Base-by-base conservation (phyloP, 2,329 filamentous ascomycete genomes). In the Lecanicillium sp. region DNA sequence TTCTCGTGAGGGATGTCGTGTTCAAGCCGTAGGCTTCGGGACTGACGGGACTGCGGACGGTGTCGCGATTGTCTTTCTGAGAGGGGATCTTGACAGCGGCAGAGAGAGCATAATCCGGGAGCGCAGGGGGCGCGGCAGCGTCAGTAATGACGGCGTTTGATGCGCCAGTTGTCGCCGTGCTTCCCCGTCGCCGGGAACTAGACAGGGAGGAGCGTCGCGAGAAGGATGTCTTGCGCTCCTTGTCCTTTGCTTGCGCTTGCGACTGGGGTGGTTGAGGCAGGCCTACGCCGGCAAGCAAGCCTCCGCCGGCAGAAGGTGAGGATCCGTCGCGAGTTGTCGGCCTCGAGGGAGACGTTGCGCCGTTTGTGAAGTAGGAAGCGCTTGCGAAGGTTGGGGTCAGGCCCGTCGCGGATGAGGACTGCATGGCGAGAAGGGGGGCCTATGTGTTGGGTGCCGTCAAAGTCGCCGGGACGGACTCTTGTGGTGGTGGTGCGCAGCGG, bases 121-220 rank as follows among this genome's bases (percentile, higher is more conserved):
- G 61, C 5, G 71, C 68, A n/a, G 72, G 71, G 25, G 72, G 73
- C 32, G 60, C 62, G 17, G 65, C 48, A 36, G 61, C 65, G 55
- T 72, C 68, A 38, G 64, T 69, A 34, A 65, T 54, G 45, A 64
- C 53, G 46, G 57, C 54, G 49, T 57, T 56, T 18, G 55, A 48
- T 4, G 49, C 47, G 45, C 56, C 59, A 44, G 66, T 61, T 42
- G 61, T 64, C 28, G 53, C 42, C 36, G 54, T 50, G 42, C 56
- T 60, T 38, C 59, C 57, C 33, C 66, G 59, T 8, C 64, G 59
- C 9, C 66, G 62, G 17, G 67, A 63, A 46, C 62, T 62, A 40
- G 69, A 68, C 44, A 76, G 65, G 31, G 74, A 75, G 8, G 71
- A 46, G 52, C 73, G 76, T 49, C 72, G 73, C 40, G 65, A 61